Evolutionary conservation across 768 basidiomycete species (phyloP).

Genomic region (Strobilomyces echinocephalus): DNA sequence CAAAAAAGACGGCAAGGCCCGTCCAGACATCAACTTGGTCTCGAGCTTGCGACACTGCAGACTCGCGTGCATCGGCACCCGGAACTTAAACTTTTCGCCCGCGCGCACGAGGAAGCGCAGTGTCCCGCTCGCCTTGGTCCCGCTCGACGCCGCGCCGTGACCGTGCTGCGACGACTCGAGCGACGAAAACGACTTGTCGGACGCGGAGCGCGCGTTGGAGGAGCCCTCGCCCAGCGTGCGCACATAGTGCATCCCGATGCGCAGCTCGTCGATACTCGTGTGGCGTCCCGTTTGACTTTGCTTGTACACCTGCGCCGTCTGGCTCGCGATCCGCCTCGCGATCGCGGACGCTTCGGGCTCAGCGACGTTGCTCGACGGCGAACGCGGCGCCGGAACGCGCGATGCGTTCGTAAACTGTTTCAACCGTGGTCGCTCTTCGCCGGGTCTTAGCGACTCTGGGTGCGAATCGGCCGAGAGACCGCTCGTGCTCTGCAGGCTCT

Average conservation of each 20-base stretch:
- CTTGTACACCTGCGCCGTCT: constrained; percentile 57
- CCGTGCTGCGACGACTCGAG: constrained; percentile 54
- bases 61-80: constrained; percentile 39
- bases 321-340: constrained; percentile 50
- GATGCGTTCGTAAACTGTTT: constrained; percentile 69
- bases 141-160: constrained; percentile 21
- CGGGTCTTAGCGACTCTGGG: constrained; percentile 29
- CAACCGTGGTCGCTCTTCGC: constrained; percentile 48
- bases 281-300: constrained; percentile 31
- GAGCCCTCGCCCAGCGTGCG: constrained; percentile 59
- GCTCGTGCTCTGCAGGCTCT: constrained; percentile 47
- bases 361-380: constrained; percentile 28
- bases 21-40: constrained; percentile 48
- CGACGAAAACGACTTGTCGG: constrained; percentile 53
- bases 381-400: constrained; percentile 60
- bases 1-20: constrained; percentile 52
- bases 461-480: constrained; percentile 34
- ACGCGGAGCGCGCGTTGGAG: constrained; percentile 28
- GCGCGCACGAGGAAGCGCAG: constrained; percentile 47
- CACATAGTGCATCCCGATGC: constrained; percentile 67
- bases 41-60: constrained; percentile 37
- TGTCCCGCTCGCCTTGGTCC: constrained; percentile 22
- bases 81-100: constrained; percentile 58
- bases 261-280: constrained; percentile 58
- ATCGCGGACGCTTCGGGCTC: constrained; percentile 23